Evolutionary conservation across 169 alveolate genomes (phyloP), one percentile per base, ranked within the genome.

Genomic region (Toxoplasma gondii): DNA sequence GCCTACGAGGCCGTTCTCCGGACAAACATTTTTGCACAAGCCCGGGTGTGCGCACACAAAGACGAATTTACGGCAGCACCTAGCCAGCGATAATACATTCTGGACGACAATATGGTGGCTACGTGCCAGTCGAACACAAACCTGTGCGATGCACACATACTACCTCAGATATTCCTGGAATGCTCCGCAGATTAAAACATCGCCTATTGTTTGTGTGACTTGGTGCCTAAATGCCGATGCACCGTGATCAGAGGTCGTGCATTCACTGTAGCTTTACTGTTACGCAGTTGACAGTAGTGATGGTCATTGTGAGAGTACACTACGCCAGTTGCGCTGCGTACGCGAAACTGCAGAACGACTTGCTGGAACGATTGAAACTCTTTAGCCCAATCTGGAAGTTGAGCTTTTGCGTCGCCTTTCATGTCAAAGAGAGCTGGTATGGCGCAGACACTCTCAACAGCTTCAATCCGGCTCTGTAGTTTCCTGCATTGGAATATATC

Each of bases 401-500:
- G 90, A 10, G 90, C n/a, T 36, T 82, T 82, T n/a, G 69, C 67
- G 36, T 82, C 90, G 58, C 90, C 38, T 45, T 82, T 82, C 69
- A 82, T 10, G 27, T 82, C 90, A 36, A 82, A 82, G 36, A 82
- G 39, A 41, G 54, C 90, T 45, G 54, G 90, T 9, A 82, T 41
- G 90, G 38, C 90, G 27, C 90, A 41, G 90, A 82, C 69, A 12
- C 41, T 22, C 41, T 82, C 90, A 24, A 43, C 67, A 27, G 70
- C 67, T 29, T 82, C 90, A 4, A 82, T 39, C 29, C 90, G 54
- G 16, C 41, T 44, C 17, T 82, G 70, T 9, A 82, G 41, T 31
- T 41, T 82, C 36, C 90, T 82, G 67, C 41, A 31, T 64, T 41
- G 69, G 36, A 82, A 38, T 16, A 74, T 16, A 74, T 16, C 84